Base-by-base conservation (phyloP, 495 filamentous ascomycete genomes). In the Penicillium chermesinum region DNA sequence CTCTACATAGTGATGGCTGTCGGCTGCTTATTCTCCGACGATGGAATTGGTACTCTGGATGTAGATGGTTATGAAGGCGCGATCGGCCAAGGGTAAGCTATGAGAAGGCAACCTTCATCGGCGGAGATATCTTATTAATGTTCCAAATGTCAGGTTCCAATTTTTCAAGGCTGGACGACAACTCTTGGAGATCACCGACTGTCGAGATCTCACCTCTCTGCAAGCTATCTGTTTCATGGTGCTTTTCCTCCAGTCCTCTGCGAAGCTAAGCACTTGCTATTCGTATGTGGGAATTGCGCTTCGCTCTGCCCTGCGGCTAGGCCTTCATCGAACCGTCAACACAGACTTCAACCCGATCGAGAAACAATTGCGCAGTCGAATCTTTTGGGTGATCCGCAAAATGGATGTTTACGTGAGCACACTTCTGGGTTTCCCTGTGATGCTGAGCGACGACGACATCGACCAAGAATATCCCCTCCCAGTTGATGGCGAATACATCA, bases 351-450 rank as follows among this genome's bases (percentile, higher is more conserved):
- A 84, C 34, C 89, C 88, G 1, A 83, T 97, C 49, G 89, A 97
- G 60, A 77, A 83, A 42, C 88, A 97, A 65, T 75, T 83, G 33
- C 79, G 91, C 44, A 85, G 91, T 57, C 80, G 91, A 16, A 78
- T 91, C 37, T 97, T 96, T 58, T 96, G 93, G 80, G 80, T 89
- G 19, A 79, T 95, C 41, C 84, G 90, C 27, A 94, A 93, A 56
- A 87, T 96, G 85, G 91, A 96, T 54, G 90, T 84, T 18, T 96
- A 96, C 62, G 87, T 96, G 15, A 89, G 88, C 43, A 90, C 89
- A 5, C 70, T 96, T 39, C 71, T 97, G 14, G 91, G 91, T 10
- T 80, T 96, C 19, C 91, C 91, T 1, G 74, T 87, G 46, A 86
- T 91, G 63, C 74, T 96, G 33, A 86, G 81, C 53, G 83, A 88